Evolutionary conservation across 2,329 filamentous ascomycete species (phyloP), one percentile per base, ranked within the genome.

Genomic region (Cadophora luteo-olivacea): DNA sequence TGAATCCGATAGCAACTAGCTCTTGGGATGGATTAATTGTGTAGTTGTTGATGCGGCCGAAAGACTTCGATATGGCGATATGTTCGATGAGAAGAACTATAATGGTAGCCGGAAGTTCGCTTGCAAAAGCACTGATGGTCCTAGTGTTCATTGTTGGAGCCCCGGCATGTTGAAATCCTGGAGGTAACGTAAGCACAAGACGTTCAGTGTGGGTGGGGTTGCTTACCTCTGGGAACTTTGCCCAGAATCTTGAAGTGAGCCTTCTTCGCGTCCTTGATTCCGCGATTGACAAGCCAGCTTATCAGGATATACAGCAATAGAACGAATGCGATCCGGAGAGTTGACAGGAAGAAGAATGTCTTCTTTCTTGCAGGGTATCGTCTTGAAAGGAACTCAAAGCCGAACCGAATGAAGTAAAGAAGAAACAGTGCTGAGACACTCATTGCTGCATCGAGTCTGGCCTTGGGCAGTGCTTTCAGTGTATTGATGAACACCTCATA

Each of bases 41-140:
- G 81, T 99, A 99, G 82, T 97, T 97, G 83, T 97, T 98, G 75
- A 97, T 88, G 68, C 95, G 88, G 11, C 96, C 96, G 74, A 99
- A 98, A 0, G 95, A 97, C 80, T 98, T 99, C n/a, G 94, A 93
- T 71, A 98, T 97, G 58, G 95, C 94, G 75, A 98, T 97, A 78
- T 98, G 95, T 80, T 98, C 96, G 70, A 98, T 97, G 41, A 98
- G 85, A 67, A 98, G 85, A 22, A 99, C 94, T 72, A 98, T 97
- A 64, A 97, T 89, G 0, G 92, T 91, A 7, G 92, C 92, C 0
- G 96, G 96, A 3, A 98, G 83, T 71, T 97, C 86, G 55, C 84
- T 83, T 0, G 86, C 84, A 76, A 97, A 93, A 0, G 87, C 81
- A 1, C 82, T 84, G 76, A 97, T 86, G 63, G 97, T 87, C 0